phyloP scores from a whole-genome alignment of 805 yeast species.

The Monosporozyma aquatica region DNA sequence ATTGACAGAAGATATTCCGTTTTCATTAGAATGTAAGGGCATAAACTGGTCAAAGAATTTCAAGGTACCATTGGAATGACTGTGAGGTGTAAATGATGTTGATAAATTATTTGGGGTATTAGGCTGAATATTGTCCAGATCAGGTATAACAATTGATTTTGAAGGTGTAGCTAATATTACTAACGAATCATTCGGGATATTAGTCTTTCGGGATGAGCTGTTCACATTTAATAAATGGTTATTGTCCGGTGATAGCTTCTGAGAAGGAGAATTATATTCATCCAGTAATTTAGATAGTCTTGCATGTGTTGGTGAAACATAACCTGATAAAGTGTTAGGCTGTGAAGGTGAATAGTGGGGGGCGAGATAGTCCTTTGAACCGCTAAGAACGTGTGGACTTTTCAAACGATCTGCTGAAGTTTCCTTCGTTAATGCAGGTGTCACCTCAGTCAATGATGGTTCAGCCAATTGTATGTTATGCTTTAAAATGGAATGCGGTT shows the following conservation, averaged over 20 bases:
- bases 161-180: conserved; percentile 23
- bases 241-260: neutral
- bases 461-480: neutral
- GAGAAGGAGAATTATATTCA: neutral
- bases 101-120: conserved; percentile 10
- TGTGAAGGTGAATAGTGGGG: neutral
- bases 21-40: conserved; percentile 1
- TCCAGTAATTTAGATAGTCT: neutral
- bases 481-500: conserved; percentile 1
- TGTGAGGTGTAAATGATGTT: neutral
- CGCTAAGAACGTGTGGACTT: too few species aligned
- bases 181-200: conserved; percentile 11
- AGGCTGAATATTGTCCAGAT: conserved; percentile 11
- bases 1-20: neutral
- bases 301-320: neutral
- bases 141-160: conserved; percentile 23
- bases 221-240: neutral
- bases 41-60: conserved; percentile 21
- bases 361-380: too few species aligned
- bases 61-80: conserved; percentile 13
- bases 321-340: neutral
- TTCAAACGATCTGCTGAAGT: neutral
- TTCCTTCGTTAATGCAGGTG: neutral
- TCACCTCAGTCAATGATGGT: neutral
- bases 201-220: neutral